Base-by-base conservation (phyloP, 371 early-diverging fungal genomes). In the Coemansia sp. region DNA sequence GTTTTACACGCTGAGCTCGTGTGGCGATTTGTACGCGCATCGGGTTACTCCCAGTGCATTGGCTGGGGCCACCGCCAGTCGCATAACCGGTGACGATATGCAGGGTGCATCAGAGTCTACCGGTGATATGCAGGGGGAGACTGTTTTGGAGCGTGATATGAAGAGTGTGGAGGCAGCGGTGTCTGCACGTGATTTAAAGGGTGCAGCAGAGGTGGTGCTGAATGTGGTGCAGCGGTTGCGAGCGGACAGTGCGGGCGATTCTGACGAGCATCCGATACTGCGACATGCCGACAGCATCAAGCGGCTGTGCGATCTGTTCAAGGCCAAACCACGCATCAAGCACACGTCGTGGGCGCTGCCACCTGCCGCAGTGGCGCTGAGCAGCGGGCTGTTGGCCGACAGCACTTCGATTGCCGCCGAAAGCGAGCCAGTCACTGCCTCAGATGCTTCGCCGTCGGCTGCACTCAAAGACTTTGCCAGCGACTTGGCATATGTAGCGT, bases 1-100 rank as follows among this genome's bases (percentile, higher is more conserved):
- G 14, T 81, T 63, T 45, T 81, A 58, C 59, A 57, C 81, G 48
- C 67, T 81, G 29, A 78, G 80, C 63, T 60, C 76, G 6, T 81
- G 81, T 34, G 81, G 81, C 34, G 81, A 81, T 31, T 59, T 81
- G 24, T 81, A 68, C 27, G 65, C 79, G 31, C 78, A 81, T 39
- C 67, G 67, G n/a, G 51, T 82, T 7, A 66, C 72, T 1, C 54
- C 59, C 3, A 56, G 31, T 0, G 68, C 80, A 1, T 56, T 77
- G 52, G 40, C 22, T 10, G 50, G 34, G 14, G 59, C 67, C 11
- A 71, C 81, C 0, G 58, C 59, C 8, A 72, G 76, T 26, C 67
- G 79, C 11, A 53, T 71, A 29, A 4, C 31, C 3, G 66, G 56
- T 24, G 54, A 11, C 3, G 68, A 64, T 24, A 53, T 58, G 13